Base-by-base conservation (phyloP, 495 filamentous ascomycete genomes). In the Evernia prunastri region DNA sequence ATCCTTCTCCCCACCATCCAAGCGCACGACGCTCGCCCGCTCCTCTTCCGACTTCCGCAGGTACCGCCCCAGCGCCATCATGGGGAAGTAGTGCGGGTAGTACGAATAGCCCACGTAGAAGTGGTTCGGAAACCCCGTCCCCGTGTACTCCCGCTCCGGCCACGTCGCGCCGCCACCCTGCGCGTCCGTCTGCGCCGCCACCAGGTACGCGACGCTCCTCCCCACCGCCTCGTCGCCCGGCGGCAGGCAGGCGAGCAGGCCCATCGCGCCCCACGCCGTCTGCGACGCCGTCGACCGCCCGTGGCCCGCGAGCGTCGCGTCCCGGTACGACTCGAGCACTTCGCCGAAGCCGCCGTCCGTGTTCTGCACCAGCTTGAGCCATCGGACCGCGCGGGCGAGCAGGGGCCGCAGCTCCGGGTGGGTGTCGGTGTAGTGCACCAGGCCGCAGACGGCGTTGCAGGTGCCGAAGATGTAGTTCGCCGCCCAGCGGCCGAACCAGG, bases 281-380 rank as follows among this genome's bases (percentile, higher is more conserved):
- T 79, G 75, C 23, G 74, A 70, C 3, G 77, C 40, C 0, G 75
- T 77, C 9, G 69, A 69, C 3, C 39, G 20, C 2, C 69, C 76
- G n/a, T 49, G 56, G 0, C 68, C 73, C 0, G 69, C 70, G 0
- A 58, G 59, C 8, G 20, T 37, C 56, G 66, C 66, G 45, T 73
- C 58, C 18, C 43, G 61, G 51, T 77, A 78, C 0, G 70, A 65
- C 1, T 58, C 29, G 0, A 72, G 40, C 0, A 35, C 57, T 61
- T 78, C 76, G 35, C 76, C 76, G 72, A 72, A 78, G 13, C 76
- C 73, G 31, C 75, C 76, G 61, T 77, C 74, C 3, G 57, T 0
- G 33, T 78, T 74, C 54, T 78, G 76, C 3, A 68, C 39, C 20
- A 31, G 42, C 45, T 64, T 62, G 0, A 77, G 67, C 75, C 76